Evolutionary conservation across 2,329 filamentous ascomycete species (phyloP).

Genomic region (Aspergillus puulaauensis): DNA sequence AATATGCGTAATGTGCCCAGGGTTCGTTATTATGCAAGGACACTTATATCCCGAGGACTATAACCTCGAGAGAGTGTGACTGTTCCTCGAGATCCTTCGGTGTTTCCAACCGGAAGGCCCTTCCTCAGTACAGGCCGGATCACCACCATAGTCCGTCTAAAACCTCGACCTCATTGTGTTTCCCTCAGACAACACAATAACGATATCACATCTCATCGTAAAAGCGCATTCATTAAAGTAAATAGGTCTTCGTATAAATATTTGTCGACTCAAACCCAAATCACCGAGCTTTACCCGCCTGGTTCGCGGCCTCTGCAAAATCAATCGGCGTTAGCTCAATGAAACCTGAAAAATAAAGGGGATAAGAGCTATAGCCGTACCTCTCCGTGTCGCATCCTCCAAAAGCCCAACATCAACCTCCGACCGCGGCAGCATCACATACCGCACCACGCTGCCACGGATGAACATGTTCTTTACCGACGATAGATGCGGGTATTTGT

Average conservation of each 20-base stretch:
- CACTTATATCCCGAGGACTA: background rate
- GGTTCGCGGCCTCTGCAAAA: conserved; percentile 48
- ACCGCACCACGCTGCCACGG: conserved; percentile 85
- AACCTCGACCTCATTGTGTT: background rate
- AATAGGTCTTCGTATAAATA: background rate
- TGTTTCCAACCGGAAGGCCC: background rate
- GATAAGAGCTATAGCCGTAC: conserved; percentile 45
- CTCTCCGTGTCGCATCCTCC: conserved; percentile 88
- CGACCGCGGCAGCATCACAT: conserved; percentile 80
- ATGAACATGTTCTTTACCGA: conserved; percentile 97
- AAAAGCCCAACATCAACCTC: conserved; percentile 83
- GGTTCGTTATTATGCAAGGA: background rate
- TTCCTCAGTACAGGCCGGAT: background rate
- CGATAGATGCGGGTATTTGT: conserved; percentile 89
- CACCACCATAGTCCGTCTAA: background rate
- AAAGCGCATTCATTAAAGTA: conserved; percentile 8
- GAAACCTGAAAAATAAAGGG: background rate
- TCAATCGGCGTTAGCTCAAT: conserved; percentile 12
- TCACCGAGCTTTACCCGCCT: conserved; percentile 50
- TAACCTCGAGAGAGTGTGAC: background rate
- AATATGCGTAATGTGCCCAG: background rate
- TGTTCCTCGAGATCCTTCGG: background rate
- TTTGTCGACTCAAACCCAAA: background rate
- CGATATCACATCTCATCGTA: conserved; percentile 17
- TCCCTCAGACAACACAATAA: background rate